These are phyloP conservation scores for Cercis canadensis DNA, from an alignment of 306 rosid species.

Conservation along the genomic window DNA sequence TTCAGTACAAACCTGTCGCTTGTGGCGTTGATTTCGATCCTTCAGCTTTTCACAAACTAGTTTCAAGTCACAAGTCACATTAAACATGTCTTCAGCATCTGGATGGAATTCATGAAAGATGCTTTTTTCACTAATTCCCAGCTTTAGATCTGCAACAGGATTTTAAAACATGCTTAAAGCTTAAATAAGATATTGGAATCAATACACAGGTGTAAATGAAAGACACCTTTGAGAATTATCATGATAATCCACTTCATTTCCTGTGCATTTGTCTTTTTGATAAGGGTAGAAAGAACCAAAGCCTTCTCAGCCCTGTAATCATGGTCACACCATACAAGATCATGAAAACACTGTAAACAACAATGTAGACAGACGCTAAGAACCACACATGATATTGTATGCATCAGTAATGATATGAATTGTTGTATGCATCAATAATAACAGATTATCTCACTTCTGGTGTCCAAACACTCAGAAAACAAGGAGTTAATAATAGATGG, in stretches of 20 bases:
- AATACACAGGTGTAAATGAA: slow-evolving; percentile 26
- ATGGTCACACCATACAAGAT: slow-evolving; percentile 35
- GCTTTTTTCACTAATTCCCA: slow-evolving; percentile 93
- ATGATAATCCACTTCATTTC: slow-evolving; percentile 99
- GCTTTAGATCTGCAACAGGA: slow-evolving; percentile 72
- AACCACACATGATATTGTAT: slow-evolving; percentile 5
- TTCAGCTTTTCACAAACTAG: slow-evolving; percentile 91
- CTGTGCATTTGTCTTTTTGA: slow-evolving; percentile 85
- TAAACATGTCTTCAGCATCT: slow-evolving; percentile 96
- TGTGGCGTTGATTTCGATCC: slow-evolving; percentile 81
- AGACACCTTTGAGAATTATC: slow-evolving; percentile 88
- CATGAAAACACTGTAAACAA: slow-evolving; percentile 23
- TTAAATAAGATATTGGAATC: slow-evolving; percentile 21
- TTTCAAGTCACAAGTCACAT: slow-evolving; percentile 96
- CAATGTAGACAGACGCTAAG: background rate
- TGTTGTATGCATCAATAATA: background rate
- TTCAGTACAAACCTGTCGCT: slow-evolving; percentile 71
- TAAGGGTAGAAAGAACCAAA: slow-evolving; percentile 74
- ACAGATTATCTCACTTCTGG: background rate
- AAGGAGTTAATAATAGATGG: background rate
- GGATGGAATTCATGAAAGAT: slow-evolving; percentile 96
- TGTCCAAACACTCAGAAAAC: slow-evolving; percentile 1
- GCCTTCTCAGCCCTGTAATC: slow-evolving; percentile 74
- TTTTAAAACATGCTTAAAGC: slow-evolving; percentile 19
- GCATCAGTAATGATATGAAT: background rate